A percentile compares a stretch with the other conserved stretches of the same genome.
Evolutionary conservation across 75 land plant species (phyloP).

Genomic region (Azolla pinnata): DNA sequence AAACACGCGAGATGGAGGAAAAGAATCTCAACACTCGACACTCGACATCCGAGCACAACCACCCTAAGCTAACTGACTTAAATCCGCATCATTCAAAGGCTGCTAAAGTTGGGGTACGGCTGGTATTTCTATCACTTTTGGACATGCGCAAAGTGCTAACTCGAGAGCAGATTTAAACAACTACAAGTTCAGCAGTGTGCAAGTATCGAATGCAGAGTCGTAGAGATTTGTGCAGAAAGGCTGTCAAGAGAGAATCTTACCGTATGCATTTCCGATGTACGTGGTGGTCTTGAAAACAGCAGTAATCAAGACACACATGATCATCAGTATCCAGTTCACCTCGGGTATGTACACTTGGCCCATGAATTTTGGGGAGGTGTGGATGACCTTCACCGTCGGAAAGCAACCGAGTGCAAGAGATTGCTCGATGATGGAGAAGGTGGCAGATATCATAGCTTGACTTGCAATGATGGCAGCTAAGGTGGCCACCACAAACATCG

Average conservation of each 20-base stretch:
- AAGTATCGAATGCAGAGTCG: no score
- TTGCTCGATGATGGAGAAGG: constrained; percentile 45
- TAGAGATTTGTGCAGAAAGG: no score
- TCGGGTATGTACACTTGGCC: constrained; percentile 67
- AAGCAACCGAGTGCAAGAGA: constrained; percentile 47
- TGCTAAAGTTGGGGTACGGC: not conserved
- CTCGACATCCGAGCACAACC: not conserved
- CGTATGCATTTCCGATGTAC: constrained; percentile 53
- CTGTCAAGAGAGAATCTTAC: constrained; percentile 11
- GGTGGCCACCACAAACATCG: constrained; percentile 49
- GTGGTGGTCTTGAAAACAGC: constrained; percentile 36
- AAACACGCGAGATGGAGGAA: not conserved
- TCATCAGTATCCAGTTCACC: constrained; percentile 42
- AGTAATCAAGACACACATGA: constrained; percentile 34
- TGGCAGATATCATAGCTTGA: constrained; percentile 64
- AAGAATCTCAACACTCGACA: not conserved
- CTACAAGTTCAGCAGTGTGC: not conserved
- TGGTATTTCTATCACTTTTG: not conserved
- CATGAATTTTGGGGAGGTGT: constrained; percentile 43
- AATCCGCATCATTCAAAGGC: not conserved
- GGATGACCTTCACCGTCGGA: constrained; percentile 40
- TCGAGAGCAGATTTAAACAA: not conserved
- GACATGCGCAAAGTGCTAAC: not conserved
- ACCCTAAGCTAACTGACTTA: not conserved
- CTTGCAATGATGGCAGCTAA: constrained; percentile 58